These are phyloP conservation scores for Lentinula sp. DNA, from an alignment of 768 basidiomycete species.

Conservation along the genomic window DNA sequence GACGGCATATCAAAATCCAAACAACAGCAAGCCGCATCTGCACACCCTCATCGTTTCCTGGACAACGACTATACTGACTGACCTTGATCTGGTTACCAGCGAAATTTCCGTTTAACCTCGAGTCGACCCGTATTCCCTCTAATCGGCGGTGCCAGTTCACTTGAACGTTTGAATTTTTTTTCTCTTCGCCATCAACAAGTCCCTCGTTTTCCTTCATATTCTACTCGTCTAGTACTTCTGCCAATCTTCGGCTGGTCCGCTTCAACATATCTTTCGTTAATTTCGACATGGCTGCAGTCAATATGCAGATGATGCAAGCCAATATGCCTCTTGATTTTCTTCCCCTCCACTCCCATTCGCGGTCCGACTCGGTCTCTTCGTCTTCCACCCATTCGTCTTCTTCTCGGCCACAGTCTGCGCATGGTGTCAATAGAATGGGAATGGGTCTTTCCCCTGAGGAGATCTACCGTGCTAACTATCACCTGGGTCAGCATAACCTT, in stretches of 20 bases:
- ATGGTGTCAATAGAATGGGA: slow-evolving; percentile 50
- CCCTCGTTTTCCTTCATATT: slow-evolving; percentile 14
- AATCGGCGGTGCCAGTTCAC: background rate
- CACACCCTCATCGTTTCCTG: slow-evolving; percentile 35
- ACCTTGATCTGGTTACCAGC: slow-evolving; percentile 18
- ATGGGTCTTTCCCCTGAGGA: slow-evolving; percentile 57
- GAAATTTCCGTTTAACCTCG: slow-evolving; percentile 5
- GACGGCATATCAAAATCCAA: background rate
- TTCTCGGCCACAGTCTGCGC: slow-evolving; percentile 76
- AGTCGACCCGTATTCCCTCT: background rate
- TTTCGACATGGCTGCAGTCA: slow-evolving; percentile 62
- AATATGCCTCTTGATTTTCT: slow-evolving; percentile 69
- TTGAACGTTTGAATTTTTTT: background rate
- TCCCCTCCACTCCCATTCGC: slow-evolving; percentile 59
- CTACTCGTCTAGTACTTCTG: slow-evolving; percentile 19
- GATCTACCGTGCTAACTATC: slow-evolving; percentile 63
- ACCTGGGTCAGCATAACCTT: slow-evolving; percentile 37
- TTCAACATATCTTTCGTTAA: slow-evolving; percentile 15
- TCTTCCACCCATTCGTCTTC: slow-evolving; percentile 66
- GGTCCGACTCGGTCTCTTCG: slow-evolving; percentile 75
- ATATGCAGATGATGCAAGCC: slow-evolving; percentile 66
- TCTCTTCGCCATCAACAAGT: slow-evolving; percentile 18
- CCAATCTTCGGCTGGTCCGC: slow-evolving; percentile 57
- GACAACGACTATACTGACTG: slow-evolving; percentile 26
- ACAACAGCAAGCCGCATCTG: background rate